Evolutionary conservation across 2,329 filamentous ascomycete species (phyloP).

Genomic region (Xylaria hypoxylon): DNA sequence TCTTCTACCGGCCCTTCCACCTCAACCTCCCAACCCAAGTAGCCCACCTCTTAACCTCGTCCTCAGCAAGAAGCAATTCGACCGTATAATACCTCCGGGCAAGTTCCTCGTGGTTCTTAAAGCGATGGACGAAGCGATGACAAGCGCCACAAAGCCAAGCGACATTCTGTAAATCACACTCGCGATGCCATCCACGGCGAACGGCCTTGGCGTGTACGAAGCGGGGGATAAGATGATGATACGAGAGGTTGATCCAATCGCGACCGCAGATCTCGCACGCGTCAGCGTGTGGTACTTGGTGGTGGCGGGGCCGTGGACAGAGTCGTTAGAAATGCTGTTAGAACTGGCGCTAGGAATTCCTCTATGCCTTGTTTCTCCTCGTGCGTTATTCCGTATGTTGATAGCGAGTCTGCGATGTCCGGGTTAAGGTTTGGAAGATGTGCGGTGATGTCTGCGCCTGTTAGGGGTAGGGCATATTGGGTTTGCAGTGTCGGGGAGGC

Average conservation of each 20-base stretch:
- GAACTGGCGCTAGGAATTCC: conserved; percentile 71
- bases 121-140: conserved; percentile 82
- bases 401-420: conserved; percentile 73
- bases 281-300: conserved; percentile 64
- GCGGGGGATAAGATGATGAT: conserved; percentile 88
- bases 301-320: conserved; percentile 72
- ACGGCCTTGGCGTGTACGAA: conserved; percentile 80
- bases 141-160: conserved; percentile 89
- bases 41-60: conserved; percentile 78
- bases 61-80: conserved; percentile 74
- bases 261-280: conserved; percentile 82
- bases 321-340: conserved; percentile 71
- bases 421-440: conserved; percentile 68
- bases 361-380: conserved; percentile 57
- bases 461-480: conserved; percentile 69
- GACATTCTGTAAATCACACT: conserved; percentile 80
- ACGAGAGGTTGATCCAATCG: conserved; percentile 80
- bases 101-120: conserved; percentile 81
- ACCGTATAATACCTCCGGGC: conserved; percentile 79
- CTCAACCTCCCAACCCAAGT: conserved; percentile 78
- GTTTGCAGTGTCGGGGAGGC: conserved; percentile 61
- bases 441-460: conserved; percentile 60
- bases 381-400: conserved; percentile 73
- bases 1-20: conserved; percentile 69
- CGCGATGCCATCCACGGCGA: conserved; percentile 82